A percentile compares a stretch with the other conserved stretches of the same genome.
Conservation (phyloP, 2,329 filamentous ascomycete genomes). For the Monilinia laxa region DNA sequence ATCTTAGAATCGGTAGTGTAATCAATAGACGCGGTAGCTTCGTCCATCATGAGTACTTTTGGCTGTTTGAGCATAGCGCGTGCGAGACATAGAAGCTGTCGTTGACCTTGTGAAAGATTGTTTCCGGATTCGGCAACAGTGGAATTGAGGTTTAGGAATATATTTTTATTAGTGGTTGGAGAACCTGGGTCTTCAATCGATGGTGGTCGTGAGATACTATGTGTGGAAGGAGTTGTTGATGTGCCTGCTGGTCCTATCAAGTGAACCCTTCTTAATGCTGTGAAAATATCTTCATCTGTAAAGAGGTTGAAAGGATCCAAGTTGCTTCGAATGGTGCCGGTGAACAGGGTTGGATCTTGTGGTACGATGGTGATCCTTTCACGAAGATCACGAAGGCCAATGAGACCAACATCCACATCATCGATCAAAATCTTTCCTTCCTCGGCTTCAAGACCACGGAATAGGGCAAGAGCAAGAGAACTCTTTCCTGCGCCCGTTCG, state of each 20-base stretch:
- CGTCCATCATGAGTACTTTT: slow-evolving; percentile 97
- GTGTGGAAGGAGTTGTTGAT: slow-evolving; percentile 39
- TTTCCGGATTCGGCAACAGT: slow-evolving; percentile 85
- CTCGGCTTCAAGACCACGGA: slow-evolving; percentile 90
- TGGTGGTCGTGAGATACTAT: slow-evolving; percentile 36
- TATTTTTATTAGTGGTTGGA: slow-evolving; percentile 77
- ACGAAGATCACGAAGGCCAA: slow-evolving; percentile 89
- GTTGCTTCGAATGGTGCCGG: slow-evolving; percentile 86
- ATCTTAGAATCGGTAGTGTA: slow-evolving; percentile 95
- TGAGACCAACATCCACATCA: slow-evolving; percentile 81
- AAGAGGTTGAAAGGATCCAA: slow-evolving; percentile 89
- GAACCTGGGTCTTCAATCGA: slow-evolving; percentile 33
- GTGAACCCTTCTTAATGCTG: slow-evolving; percentile 81
- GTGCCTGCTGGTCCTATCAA: slow-evolving; percentile 61
- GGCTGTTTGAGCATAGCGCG: slow-evolving; percentile 88
- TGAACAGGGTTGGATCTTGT: slow-evolving; percentile 93
- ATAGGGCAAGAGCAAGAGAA: slow-evolving; percentile 87
- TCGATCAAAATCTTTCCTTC: slow-evolving; percentile 88
- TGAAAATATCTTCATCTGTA: slow-evolving; percentile 87
- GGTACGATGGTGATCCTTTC: slow-evolving; percentile 96
- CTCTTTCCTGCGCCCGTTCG: slow-evolving; percentile 96
- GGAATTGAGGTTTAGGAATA: slow-evolving; percentile 85
- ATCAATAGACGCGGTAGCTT: slow-evolving; percentile 96
- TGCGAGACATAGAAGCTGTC: slow-evolving; percentile 90
- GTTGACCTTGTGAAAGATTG: slow-evolving; percentile 93